A percentile compares a stretch with the other conserved stretches of the same genome.
These are phyloP conservation scores for Populus pruinosa DNA, from an alignment of 345 rosid species.

Conservation along the genomic window DNA sequence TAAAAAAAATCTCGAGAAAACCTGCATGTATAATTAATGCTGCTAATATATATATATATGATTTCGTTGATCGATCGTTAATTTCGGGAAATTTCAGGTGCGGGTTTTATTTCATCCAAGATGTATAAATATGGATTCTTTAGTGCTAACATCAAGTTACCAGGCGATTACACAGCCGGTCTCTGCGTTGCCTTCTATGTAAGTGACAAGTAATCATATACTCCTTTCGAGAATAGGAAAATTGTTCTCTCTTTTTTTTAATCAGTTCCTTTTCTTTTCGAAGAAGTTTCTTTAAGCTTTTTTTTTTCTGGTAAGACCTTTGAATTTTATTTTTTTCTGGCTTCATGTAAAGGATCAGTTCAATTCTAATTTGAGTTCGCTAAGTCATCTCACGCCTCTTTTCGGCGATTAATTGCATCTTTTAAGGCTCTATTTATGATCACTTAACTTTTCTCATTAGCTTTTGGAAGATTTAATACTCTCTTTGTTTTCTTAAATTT, in stretches of 20 bases:
- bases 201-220: constrained; percentile 1
- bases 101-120: constrained; percentile 84
- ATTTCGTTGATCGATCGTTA: neutral
- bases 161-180: constrained; percentile 80
- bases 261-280: neutral
- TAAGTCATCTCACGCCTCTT: neutral
- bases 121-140: constrained; percentile 81
- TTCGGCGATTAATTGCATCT: neutral
- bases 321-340: neutral
- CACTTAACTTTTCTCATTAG: neutral
- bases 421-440: neutral
- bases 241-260: neutral
- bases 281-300: neutral
- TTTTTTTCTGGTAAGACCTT: neutral
- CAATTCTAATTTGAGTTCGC: neutral
- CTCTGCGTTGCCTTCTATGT: constrained; percentile 87
- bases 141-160: constrained; percentile 84
- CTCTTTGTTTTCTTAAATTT: neutral
- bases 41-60: neutral
- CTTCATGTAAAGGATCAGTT: neutral
- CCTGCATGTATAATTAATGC: neutral
- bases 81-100: constrained; percentile 41
- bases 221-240: neutral
- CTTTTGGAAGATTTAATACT: neutral
- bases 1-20: neutral